These are phyloP conservation scores for Candida labiduridarum DNA, from an alignment of 1,139 yeast species.

Conservation along the genomic window DNA sequence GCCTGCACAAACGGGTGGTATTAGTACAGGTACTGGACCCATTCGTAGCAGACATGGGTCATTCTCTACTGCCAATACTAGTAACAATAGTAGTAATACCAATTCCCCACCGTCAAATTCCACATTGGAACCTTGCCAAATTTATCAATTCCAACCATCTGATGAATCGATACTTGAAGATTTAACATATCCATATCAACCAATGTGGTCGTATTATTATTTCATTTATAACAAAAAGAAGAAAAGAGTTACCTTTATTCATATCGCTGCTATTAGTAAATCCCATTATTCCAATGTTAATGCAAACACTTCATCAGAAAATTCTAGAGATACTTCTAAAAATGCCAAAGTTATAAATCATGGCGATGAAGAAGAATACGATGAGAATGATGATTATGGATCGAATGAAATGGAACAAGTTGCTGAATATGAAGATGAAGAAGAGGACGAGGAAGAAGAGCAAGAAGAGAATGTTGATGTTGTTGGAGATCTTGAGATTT, in stretches of 20 bases:
- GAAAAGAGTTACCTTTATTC: slow-evolving; percentile 87
- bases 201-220: slow-evolving; percentile 91
- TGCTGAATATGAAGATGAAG: slow-evolving; percentile 28
- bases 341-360: slow-evolving; percentile 16
- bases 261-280: slow-evolving; percentile 50
- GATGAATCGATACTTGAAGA: slow-evolving; percentile 76
- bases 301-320: slow-evolving; percentile 14
- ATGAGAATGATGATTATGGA: slow-evolving; percentile 23
- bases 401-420: slow-evolving; percentile 25
- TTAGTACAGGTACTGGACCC: slow-evolving; percentile 19
- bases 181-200: slow-evolving; percentile 66
- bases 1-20: slow-evolving; percentile 14
- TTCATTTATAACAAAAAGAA: slow-evolving; percentile 88
- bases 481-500: slow-evolving; percentile 41
- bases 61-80: slow-evolving; percentile 11
- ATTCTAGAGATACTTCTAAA: slow-evolving; percentile 2
- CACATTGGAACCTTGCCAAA: slow-evolving; percentile 58
- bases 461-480: slow-evolving; percentile 30
- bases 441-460: slow-evolving; percentile 17
- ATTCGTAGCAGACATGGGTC: slow-evolving; percentile 16
- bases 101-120: slow-evolving; percentile 18
- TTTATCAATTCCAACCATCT: slow-evolving; percentile 78
- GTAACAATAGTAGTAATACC: slow-evolving; percentile 7
- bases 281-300: slow-evolving; percentile 42
- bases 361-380: slow-evolving; percentile 21